Percentiles rank a stretch among this genome's conserved stretches.
These are phyloP conservation scores for Lentinula boryana DNA, from an alignment of 768 basidiomycete species.

Conservation along the genomic window DNA sequence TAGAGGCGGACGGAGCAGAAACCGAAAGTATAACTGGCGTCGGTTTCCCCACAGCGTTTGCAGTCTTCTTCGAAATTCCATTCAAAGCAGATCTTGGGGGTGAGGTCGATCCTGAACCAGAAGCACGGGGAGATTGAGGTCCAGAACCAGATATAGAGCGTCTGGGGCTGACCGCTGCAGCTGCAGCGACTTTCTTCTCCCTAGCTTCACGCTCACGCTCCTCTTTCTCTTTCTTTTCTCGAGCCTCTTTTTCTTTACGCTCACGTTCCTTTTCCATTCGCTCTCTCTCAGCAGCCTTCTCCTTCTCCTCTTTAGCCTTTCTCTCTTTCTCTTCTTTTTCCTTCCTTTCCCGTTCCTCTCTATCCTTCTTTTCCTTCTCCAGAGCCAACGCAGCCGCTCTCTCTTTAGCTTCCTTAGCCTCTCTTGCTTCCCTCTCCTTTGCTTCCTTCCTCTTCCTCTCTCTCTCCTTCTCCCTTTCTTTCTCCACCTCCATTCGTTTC, in stretches of 20 bases:
- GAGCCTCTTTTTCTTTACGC: neutral
- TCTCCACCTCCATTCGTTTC: constrained; percentile 71
- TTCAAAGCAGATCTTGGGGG: constrained; percentile 21
- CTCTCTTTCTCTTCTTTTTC: neutral
- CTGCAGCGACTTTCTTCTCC: neutral
- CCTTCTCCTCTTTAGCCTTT: constrained; percentile 4
- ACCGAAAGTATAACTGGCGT: neutral
- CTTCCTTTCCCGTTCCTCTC: neutral
- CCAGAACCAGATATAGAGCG: neutral
- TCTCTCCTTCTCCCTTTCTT: constrained; percentile 66
- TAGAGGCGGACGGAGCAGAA: neutral
- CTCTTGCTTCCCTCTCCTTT: constrained; percentile 38
- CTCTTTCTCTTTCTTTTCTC: neutral
- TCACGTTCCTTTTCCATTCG: neutral
- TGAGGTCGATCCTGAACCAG: neutral
- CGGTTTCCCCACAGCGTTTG: constrained; percentile 33
- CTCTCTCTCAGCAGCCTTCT: constrained; percentile 15
- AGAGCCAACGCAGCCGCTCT: constrained; percentile 7
- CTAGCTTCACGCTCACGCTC: neutral
- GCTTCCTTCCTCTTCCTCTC: constrained; percentile 69
- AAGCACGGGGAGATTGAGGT: neutral
- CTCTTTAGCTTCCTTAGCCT: constrained; percentile 35
- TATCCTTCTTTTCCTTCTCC: constrained; percentile 4
- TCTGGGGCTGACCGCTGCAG: neutral
- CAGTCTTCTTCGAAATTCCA: constrained; percentile 58